Conservation (phyloP, 78 protist genomes). For the Trichosphaerium sp. region DNA sequence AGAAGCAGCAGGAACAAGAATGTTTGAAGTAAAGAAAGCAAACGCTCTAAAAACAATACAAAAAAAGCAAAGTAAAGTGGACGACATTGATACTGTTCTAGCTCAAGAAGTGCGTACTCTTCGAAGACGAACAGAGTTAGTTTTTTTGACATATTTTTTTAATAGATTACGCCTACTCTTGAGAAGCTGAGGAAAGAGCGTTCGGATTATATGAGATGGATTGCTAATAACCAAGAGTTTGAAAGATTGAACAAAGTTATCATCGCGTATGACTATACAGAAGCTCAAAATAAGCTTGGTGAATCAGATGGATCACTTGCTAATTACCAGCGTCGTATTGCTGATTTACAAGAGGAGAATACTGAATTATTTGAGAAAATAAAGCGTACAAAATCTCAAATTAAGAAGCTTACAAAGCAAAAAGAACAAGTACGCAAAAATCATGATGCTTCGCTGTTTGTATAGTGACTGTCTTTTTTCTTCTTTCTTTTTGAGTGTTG, state of each 20-base stretch:
- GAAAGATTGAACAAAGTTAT: slow-evolving; percentile 55
- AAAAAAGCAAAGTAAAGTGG: slow-evolving; percentile 84
- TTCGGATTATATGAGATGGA: slow-evolving; percentile 51
- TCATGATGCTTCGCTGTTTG: too few species aligned
- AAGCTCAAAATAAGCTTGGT: too few species aligned
- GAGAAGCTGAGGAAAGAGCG: slow-evolving; percentile 74
- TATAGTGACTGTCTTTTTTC: too few species aligned
- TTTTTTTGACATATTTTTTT: slow-evolving; percentile 48
- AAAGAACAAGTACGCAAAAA: not conserved
- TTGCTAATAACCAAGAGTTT: slow-evolving; percentile 15
- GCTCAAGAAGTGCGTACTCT: too few species aligned
- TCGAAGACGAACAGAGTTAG: not conserved
- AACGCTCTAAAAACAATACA: slow-evolving; percentile 69
- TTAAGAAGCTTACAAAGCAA: not conserved
- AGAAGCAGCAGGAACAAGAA: slow-evolving; percentile 98
- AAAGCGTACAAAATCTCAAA: not conserved
- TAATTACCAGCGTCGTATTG: not conserved
- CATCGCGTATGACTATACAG: slow-evolving; percentile 53
- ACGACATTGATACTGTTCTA: slow-evolving; percentile 63
- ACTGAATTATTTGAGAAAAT: not conserved
- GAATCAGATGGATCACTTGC: not conserved
- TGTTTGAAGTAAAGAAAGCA: slow-evolving; percentile 88
- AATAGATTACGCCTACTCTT: slow-evolving; percentile 89
- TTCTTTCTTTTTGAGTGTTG: too few species aligned
- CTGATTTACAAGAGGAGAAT: not conserved